A percentile compares a stretch with the other conserved stretches of the same genome.
These are phyloP conservation scores for Lachnellula hyalina DNA, from an alignment of 2,329 filamentous ascomycete species.

Conservation along the genomic window DNA sequence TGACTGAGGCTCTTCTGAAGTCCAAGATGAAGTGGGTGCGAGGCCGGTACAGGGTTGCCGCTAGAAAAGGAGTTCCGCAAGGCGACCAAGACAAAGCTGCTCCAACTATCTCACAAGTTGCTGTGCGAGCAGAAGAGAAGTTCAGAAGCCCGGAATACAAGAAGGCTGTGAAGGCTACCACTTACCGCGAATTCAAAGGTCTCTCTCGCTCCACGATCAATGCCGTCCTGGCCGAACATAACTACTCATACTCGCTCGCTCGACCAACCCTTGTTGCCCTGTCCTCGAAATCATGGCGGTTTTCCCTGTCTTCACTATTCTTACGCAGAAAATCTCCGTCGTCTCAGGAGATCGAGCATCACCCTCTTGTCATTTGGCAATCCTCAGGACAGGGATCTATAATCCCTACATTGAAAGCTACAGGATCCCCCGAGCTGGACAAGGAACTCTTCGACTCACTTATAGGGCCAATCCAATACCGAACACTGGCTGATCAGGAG, in stretches of 20 bases:
- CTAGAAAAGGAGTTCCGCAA: slow-evolving; percentile 31
- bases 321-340: slow-evolving; percentile 55
- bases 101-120: slow-evolving; percentile 6
- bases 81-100: slow-evolving; percentile 18
- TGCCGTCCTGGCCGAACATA: slow-evolving; percentile 74
- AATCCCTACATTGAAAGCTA: slow-evolving; percentile 58
- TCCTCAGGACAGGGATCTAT: slow-evolving; percentile 50
- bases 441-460: slow-evolving; percentile 55
- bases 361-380: slow-evolving; percentile 60
- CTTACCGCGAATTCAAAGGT: slow-evolving; percentile 71
- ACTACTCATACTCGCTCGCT: slow-evolving; percentile 71
- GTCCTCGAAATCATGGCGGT: slow-evolving; percentile 71
- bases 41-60: slow-evolving; percentile 54
- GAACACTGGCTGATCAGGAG: slow-evolving; percentile 40
- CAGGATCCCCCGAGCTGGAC: slow-evolving; percentile 60
- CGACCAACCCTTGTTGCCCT: slow-evolving; percentile 64
- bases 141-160: slow-evolving; percentile 67
- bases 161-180: slow-evolving; percentile 59
- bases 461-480: slow-evolving; percentile 47
- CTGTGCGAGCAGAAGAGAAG: slow-evolving; percentile 54
- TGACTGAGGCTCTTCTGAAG: slow-evolving; percentile 72
- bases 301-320: slow-evolving; percentile 66
- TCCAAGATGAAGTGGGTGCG: slow-evolving; percentile 65
- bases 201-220: slow-evolving; percentile 68
- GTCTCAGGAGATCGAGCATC: slow-evolving; percentile 49